Evolutionary conservation across 2,329 filamentous ascomycete species (phyloP), one percentile per base, ranked within the genome.

Genomic region (Botrytis squamosa): DNA sequence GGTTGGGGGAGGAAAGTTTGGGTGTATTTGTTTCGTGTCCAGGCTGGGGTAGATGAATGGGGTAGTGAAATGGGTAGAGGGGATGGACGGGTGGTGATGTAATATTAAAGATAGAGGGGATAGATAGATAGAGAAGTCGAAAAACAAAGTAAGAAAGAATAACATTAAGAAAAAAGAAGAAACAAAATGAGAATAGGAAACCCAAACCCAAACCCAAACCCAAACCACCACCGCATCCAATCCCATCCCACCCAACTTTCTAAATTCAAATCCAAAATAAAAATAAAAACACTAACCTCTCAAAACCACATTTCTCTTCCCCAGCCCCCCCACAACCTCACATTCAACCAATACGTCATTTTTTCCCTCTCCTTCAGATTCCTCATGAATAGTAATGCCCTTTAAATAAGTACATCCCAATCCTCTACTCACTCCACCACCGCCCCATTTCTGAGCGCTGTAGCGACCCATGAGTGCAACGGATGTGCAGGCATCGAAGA

Each of bases 241-340:
- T 22, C 14, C 18, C 25, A 55, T 14, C 16, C 1, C n/a, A 18
- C 16, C n/a, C 18, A 46, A 9, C 44, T 46, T 22, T 44, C 42
- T 7, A 44, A 44, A 44, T 20, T 7, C 7, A 9, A 22, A 22
- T 44, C 42, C 42, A 8, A 3, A 1, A 9, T 1, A 33, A 8
- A 40, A 40, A 33, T 22, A 46, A 66, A 36, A 7, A 12, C 8
- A 66, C 64, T 66, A 42, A 66, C 64, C 64, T 42, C 64, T 49
- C 64, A 66, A 66, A 49, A 66, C 64, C 64, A 66, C 64, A 33
- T 46, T 66, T 66, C 64, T 66, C 40, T 46, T 66, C 12, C 64
- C 64, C 42, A 49, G 6, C 1, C 42, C 44, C 18, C 64, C 64
- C 18, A 66, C 64, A 49, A 66, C 64, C 12, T 66, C 42, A 66